phyloP scores from a whole-genome alignment of 164 flowering plant species.

The Nymphaea colorata region DNA sequence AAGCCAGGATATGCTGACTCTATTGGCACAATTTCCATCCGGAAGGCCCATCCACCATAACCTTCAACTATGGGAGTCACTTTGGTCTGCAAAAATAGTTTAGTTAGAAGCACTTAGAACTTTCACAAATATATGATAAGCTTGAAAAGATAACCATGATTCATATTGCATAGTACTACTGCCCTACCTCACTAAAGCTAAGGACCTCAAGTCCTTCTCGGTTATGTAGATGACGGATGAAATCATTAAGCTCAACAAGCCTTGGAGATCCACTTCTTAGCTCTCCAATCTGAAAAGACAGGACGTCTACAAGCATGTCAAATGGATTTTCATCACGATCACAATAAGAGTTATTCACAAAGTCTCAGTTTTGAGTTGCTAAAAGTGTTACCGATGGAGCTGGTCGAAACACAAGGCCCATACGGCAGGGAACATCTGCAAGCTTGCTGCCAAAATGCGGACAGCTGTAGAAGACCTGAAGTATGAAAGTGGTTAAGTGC shows the following conservation, averaged over 20 bases:
- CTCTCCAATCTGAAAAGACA: conserved; percentile 65
- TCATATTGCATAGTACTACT: background rate
- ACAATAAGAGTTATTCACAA: too few species aligned
- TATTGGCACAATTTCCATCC: conserved; percentile 93
- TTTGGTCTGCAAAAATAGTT: conserved; percentile 50
- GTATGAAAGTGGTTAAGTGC: conserved; percentile 4
- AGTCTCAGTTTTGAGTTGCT: background rate
- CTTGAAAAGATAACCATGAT: too few species aligned
- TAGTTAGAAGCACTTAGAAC: conserved; percentile 3
- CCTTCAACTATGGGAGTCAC: conserved; percentile 99
- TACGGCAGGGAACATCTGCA: conserved; percentile 98
- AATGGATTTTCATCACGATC: too few species aligned
- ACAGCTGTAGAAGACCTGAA: conserved; percentile 94
- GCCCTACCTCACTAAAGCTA: conserved; percentile 88
- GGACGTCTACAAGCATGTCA: background rate
- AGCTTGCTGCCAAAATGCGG: conserved; percentile 99
- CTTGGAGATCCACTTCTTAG: conserved; percentile 89
- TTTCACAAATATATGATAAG: background rate
- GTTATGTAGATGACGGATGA: conserved; percentile 61
- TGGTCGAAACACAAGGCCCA: conserved; percentile 94
- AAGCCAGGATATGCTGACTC: conserved; percentile 99
- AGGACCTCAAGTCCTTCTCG: conserved; percentile 80
- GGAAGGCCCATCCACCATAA: conserved; percentile 97
- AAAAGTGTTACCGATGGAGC: conserved; percentile 58
- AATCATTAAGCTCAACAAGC: conserved; percentile 77